Evolutionary conservation across 2,329 filamentous ascomycete species (phyloP).

Genomic region (Diaporthe ampelina): DNA sequence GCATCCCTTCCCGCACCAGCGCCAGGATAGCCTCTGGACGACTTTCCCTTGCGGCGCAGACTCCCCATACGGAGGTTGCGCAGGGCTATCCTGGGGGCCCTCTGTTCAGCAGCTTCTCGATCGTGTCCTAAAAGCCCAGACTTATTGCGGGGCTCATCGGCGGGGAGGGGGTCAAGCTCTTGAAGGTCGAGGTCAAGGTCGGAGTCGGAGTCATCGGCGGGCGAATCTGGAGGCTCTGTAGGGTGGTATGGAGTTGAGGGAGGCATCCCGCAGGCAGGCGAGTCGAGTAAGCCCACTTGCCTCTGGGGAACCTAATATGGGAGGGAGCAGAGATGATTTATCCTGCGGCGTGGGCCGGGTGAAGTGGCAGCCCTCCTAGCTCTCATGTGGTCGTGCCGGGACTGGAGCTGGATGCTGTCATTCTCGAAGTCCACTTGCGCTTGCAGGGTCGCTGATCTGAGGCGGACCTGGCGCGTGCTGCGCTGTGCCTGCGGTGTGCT

Average conservation of each 20-base stretch:
- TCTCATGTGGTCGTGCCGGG: slow-evolving; percentile 41
- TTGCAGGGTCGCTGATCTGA: slow-evolving; percentile 37
- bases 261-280: slow-evolving; percentile 66
- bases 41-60: slow-evolving; percentile 68
- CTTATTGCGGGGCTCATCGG: slow-evolving; percentile 47
- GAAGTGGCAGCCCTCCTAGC: slow-evolving; percentile 37
- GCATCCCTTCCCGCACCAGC: slow-evolving; percentile 69
- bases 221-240: slow-evolving; percentile 75
- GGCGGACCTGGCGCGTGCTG: slow-evolving; percentile 38
- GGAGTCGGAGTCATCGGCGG: slow-evolving; percentile 79
- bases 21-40: slow-evolving; percentile 71
- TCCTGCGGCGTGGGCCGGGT: slow-evolving; percentile 37
- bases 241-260: slow-evolving; percentile 64
- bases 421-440: slow-evolving; percentile 37
- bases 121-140: slow-evolving; percentile 63
- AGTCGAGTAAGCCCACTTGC: slow-evolving; percentile 36
- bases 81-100: slow-evolving; percentile 76
- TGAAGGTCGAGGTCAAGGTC: slow-evolving; percentile 84
- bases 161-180: slow-evolving; percentile 77
- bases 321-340: slow-evolving; percentile 32
- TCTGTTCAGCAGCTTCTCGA: slow-evolving; percentile 59
- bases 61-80: slow-evolving; percentile 78
- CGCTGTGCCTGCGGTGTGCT: slow-evolving; percentile 30
- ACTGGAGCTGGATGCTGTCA: slow-evolving; percentile 41
- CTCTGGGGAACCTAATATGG: slow-evolving; percentile 31